A percentile compares a stretch with the other conserved stretches of the same genome.
phyloP scores from a whole-genome alignment of 495 filamentous ascomycete genomes.

The Penicillium soppii region DNA sequence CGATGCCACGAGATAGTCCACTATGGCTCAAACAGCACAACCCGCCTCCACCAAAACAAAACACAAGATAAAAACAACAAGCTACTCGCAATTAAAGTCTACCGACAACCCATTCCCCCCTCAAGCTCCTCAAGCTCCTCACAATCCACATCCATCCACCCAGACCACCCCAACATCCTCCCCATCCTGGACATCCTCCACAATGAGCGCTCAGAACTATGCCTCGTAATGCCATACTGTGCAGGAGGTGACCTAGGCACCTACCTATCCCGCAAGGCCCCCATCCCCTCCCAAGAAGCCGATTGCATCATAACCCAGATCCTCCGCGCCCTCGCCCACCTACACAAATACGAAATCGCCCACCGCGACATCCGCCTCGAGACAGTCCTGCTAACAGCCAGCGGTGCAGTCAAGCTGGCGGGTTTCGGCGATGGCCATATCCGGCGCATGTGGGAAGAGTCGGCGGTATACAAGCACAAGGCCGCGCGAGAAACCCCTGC shows the following conservation, averaged over 20 bases:
- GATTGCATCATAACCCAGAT: constrained; percentile 97
- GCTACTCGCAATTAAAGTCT: constrained; percentile 91
- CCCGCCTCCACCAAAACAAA: constrained; percentile 25
- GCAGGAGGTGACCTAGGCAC: constrained; percentile 91
- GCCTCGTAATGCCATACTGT: constrained; percentile 97
- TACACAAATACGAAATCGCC: constrained; percentile 92
- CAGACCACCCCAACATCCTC: constrained; percentile 86
- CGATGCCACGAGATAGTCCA: constrained; percentile 30
- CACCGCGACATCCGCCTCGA: constrained; percentile 95
- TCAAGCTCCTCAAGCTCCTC: constrained; percentile 85
- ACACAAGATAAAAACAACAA: constrained; percentile 37
- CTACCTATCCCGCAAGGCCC: constrained; percentile 68
- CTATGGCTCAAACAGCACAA: constrained; percentile 30
- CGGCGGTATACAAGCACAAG: background rate
- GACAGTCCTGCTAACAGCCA: constrained; percentile 85
- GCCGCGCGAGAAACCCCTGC: background rate
- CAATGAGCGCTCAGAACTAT: constrained; percentile 90
- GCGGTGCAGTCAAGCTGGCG: constrained; percentile 89
- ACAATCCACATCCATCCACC: constrained; percentile 69
- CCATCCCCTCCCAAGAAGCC: constrained; percentile 75
- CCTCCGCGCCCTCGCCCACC: constrained; percentile 93
- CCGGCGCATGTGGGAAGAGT: constrained; percentile 18
- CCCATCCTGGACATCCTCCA: constrained; percentile 86
- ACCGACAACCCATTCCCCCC: constrained; percentile 79
- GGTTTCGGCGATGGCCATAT: constrained; percentile 95